phyloP scores from a whole-genome alignment of 1,284 basidiomycete genomes.

The Malassezia psittaci region DNA sequence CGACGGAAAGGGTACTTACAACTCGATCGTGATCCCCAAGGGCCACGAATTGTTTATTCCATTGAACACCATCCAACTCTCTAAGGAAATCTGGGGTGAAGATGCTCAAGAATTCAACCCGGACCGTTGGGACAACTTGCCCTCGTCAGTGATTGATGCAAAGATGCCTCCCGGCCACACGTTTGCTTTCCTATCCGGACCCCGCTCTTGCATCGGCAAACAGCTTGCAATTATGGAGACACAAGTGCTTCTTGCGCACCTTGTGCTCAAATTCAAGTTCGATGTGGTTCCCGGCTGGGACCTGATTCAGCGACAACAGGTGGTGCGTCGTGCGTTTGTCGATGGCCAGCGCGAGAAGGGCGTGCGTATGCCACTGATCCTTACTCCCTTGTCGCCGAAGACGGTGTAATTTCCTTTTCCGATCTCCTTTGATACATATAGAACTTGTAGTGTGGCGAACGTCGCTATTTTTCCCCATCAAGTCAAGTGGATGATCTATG shows the following conservation, averaged over 20 bases:
- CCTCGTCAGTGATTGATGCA: constrained; percentile 16
- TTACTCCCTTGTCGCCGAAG: constrained; percentile 10
- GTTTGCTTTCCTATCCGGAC: constrained; percentile 16
- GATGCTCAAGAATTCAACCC: constrained; percentile 36
- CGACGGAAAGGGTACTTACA: constrained; percentile 31
- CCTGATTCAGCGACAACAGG: constrained; percentile 16
- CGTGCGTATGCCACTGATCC: constrained; percentile 17
- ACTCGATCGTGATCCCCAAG: constrained; percentile 24
- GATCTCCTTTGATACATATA: neutral
- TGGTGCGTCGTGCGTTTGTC: constrained; percentile 18
- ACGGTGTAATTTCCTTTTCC: neutral
- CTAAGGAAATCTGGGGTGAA: constrained; percentile 27
- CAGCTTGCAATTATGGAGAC: constrained; percentile 15
- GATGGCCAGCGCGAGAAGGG: constrained; percentile 15
- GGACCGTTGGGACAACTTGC: constrained; percentile 33
- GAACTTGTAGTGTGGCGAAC: no score
- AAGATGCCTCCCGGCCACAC: constrained; percentile 19
- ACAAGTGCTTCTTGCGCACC: constrained; percentile 14
- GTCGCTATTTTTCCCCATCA: neutral
- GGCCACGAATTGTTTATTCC: constrained; percentile 30
- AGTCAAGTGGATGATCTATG: no score
- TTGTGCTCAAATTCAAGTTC: constrained; percentile 14
- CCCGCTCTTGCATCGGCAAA: constrained; percentile 18
- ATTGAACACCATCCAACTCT: constrained; percentile 30
- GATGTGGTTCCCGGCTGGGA: constrained; percentile 17